These are phyloP conservation scores for Picocystis sp. DNA, from an alignment of 163 green algal genomes.

Conservation along the genomic window DNA sequence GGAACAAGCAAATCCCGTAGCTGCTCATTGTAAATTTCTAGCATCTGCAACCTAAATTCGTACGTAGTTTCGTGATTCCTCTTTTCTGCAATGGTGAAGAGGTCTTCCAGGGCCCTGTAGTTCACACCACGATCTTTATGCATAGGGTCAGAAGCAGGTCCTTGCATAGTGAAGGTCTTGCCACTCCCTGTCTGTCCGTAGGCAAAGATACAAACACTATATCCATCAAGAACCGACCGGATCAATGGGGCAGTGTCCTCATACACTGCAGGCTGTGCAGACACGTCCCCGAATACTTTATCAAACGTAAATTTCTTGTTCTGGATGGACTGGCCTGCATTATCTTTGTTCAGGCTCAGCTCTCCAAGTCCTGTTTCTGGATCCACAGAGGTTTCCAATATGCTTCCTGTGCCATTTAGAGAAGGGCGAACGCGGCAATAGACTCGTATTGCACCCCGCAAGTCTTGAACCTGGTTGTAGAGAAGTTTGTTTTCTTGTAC, in stretches of 20 bases:
- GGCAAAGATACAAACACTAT: constrained; percentile 93
- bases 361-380: constrained; percentile 5
- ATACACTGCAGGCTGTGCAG: constrained; percentile 66
- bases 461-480: constrained; percentile 71
- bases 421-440: constrained; percentile 18
- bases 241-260: constrained; percentile 70
- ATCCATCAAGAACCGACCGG: constrained; percentile 80
- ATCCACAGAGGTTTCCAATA: neutral
- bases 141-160: constrained; percentile 30
- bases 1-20: constrained; percentile 47
- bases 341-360: constrained; percentile 2
- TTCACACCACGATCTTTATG: constrained; percentile 64
- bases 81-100: constrained; percentile 50
- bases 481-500: constrained; percentile 20
- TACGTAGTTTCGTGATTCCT: constrained; percentile 52
- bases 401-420: constrained; percentile 3
- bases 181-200: constrained; percentile 80
- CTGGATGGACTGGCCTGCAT: constrained; percentile 11
- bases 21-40: constrained; percentile 92
- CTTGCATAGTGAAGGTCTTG: constrained; percentile 89
- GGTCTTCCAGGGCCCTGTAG: constrained; percentile 72
- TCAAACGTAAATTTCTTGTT: constrained; percentile 63
- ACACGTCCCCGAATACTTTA: constrained; percentile 48
- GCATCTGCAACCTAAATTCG: constrained; percentile 65
- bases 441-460: constrained; percentile 48